phyloP scores from a whole-genome alignment of 495 filamentous ascomycete genomes.

The Aspergillus conjunctus region DNA sequence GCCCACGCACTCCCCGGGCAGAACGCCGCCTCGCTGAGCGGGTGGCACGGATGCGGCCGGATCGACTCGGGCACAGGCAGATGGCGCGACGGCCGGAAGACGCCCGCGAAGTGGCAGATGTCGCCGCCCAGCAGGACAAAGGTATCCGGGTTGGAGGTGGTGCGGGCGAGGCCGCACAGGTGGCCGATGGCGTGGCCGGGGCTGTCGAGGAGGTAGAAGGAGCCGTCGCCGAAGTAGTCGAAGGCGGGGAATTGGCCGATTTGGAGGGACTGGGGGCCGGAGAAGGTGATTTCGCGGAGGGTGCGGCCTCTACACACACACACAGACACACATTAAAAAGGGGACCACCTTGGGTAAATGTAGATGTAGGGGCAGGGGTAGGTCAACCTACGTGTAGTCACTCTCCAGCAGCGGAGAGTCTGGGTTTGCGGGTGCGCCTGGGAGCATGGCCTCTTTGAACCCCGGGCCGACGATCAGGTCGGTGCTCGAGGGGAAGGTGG shows the following conservation, averaged over 20 bases:
- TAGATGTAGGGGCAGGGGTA: slow-evolving; percentile 35
- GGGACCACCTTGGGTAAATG: neutral
- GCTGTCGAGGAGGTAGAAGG: slow-evolving; percentile 50
- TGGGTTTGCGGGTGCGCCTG: slow-evolving; percentile 53
- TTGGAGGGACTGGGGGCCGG: slow-evolving; percentile 22
- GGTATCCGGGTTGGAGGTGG: slow-evolving; percentile 39
- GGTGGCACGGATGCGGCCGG: neutral
- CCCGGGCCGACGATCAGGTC: slow-evolving; percentile 60
- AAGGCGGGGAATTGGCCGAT: slow-evolving; percentile 45
- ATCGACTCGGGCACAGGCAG: slow-evolving; percentile 25
- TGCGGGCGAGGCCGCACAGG: slow-evolving; percentile 43
- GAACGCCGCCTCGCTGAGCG: neutral
- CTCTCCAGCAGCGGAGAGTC: slow-evolving; percentile 43
- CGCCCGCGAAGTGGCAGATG: slow-evolving; percentile 53
- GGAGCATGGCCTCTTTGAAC: slow-evolving; percentile 47
- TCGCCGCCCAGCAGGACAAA: slow-evolving; percentile 51
- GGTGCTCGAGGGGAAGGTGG: slow-evolving; percentile 51
- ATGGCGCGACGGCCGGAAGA: slow-evolving; percentile 54
- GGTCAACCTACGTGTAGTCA: slow-evolving; percentile 42
- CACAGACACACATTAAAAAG: neutral
- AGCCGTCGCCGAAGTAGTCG: slow-evolving; percentile 55
- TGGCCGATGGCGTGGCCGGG: slow-evolving; percentile 52
- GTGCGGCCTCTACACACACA: slow-evolving; percentile 4
- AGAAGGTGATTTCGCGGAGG: slow-evolving; percentile 52
- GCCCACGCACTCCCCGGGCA: slow-evolving; percentile 22